Percentiles rank a stretch among this genome's conserved stretches.
Conservation (phyloP, 257 asterid genomes). For the Buddleja alternifolia region DNA sequence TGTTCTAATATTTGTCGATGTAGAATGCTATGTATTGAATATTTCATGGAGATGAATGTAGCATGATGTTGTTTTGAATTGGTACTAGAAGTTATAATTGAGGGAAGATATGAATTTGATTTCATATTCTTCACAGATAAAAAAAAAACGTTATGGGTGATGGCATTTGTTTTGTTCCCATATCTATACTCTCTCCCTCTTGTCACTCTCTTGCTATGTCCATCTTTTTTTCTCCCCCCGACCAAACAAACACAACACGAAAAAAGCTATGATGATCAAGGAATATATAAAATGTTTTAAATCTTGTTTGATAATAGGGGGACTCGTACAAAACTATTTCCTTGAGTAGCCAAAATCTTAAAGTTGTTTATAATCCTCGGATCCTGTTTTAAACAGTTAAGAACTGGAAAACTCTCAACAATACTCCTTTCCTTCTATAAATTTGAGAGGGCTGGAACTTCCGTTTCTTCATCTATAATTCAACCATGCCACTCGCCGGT, state of each 20-base stretch:
- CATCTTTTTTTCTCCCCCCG: background rate
- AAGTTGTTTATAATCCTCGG: background rate
- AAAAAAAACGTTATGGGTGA: too few species aligned
- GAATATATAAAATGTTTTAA: background rate
- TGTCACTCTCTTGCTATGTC: background rate
- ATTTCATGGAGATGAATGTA: background rate
- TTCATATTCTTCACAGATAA: too few species aligned
- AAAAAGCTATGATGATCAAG: background rate
- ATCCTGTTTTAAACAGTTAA: background rate
- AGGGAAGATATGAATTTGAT: too few species aligned
- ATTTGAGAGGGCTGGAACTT: constrained; percentile 8
- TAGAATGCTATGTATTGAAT: background rate
- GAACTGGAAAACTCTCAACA: background rate
- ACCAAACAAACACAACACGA: background rate
- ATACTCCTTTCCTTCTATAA: background rate
- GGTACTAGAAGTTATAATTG: too few species aligned
- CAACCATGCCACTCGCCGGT: constrained; percentile 15
- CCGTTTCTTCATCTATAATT: background rate
- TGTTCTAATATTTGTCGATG: background rate
- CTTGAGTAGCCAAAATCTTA: background rate
- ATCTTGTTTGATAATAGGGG: background rate
- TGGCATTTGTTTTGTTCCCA: background rate
- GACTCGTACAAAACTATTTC: background rate
- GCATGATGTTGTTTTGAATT: too few species aligned
- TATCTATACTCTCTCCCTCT: background rate